Evolutionary conservation across 129 eudicot genomes (phyloP), one percentile per base, ranked within the genome.

Genomic region (Heracleum sosnowskyi): DNA sequence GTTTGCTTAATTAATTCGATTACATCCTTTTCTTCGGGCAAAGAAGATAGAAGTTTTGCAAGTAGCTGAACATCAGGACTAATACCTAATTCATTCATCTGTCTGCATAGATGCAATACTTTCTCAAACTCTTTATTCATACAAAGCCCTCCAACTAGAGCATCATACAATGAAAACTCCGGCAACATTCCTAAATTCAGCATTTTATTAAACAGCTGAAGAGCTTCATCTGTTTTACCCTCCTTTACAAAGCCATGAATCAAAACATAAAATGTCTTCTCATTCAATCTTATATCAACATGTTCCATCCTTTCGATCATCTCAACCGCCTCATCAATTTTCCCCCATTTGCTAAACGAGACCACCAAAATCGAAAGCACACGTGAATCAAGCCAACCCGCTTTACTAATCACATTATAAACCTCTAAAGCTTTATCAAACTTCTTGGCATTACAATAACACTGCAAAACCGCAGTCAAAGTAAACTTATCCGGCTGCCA

Each of bases 211-310:
- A 89, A 85, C n/a, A 93, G 74, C 26, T 81, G 82, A 77, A 91
- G 80, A 40, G 88, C 97, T 51, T 85, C 81, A 73, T 88, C 95
- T 12, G 87, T 89, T 74, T 85, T 86, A 2, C 75, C 75, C 76
- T 75, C 87, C 79, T 77, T 87, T 77, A 85, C 91, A 78, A 93
- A 89, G 83, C 98, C 98, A 76, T 93, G 96, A 72, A 93, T 86
- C 85, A 93, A 77, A 79, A 89, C 85, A 82, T 73, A 89, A 75
- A 81, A 85, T 28, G 97, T 93, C 84, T 89, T 93, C 86, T 89
- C 95, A 34, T 85, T 93, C 83, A 93, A 82, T 37, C 57, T 81
- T 49, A 89, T 69, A 73, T 83, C 85, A 20, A 77, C 81, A 28
- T 73, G 84, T 81, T 86, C 93, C 88, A 90, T 84, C 76, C 78